Evolutionary conservation across 169 alveolate genomes (phyloP).

Genomic region (Cardiosporidium cionae): DNA sequence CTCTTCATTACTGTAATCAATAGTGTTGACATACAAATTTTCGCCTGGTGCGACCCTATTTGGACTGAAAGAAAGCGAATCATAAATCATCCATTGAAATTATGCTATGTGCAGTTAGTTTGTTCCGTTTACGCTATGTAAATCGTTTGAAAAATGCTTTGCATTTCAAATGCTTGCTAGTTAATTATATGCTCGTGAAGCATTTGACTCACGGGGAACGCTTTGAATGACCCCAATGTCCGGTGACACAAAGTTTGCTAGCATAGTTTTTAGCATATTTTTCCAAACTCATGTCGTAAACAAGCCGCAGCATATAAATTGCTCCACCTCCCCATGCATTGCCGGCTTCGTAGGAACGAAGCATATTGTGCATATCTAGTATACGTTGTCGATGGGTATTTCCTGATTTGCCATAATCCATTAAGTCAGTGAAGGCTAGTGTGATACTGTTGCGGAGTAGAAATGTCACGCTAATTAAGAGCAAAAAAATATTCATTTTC

Average conservation of each 20-base stretch:
- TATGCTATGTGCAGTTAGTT: too few species aligned
- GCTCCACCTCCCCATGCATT: constrained; percentile 25
- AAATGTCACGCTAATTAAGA: too few species aligned
- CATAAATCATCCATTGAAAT: too few species aligned
- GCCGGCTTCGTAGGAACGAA: constrained; percentile 38
- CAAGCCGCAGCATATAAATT: constrained; percentile 35
- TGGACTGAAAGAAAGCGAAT: too few species aligned
- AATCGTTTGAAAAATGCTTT: too few species aligned
- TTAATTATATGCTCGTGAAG: too few species aligned
- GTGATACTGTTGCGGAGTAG: too few species aligned
- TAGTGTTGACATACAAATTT: constrained; percentile 38
- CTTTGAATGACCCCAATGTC: constrained; percentile 17
- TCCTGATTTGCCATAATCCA: neutral
- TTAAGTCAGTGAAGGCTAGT: constrained; percentile 7
- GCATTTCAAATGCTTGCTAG: too few species aligned
- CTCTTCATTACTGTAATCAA: constrained; percentile 29
- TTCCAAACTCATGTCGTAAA: constrained; percentile 39
- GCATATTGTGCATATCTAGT: constrained; percentile 37
- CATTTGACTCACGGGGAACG: constrained; percentile 14
- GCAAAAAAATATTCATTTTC: too few species aligned
- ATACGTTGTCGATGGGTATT: constrained; percentile 29
- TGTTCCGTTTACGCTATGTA: too few species aligned
- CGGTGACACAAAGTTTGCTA: constrained; percentile 21
- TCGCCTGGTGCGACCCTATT: constrained; percentile 47
- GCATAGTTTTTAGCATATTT: constrained; percentile 48